Evolutionary conservation across 768 basidiomycete species (phyloP), one percentile per base, ranked within the genome.

Genomic region (Porpolomopsis calyptriformis): DNA sequence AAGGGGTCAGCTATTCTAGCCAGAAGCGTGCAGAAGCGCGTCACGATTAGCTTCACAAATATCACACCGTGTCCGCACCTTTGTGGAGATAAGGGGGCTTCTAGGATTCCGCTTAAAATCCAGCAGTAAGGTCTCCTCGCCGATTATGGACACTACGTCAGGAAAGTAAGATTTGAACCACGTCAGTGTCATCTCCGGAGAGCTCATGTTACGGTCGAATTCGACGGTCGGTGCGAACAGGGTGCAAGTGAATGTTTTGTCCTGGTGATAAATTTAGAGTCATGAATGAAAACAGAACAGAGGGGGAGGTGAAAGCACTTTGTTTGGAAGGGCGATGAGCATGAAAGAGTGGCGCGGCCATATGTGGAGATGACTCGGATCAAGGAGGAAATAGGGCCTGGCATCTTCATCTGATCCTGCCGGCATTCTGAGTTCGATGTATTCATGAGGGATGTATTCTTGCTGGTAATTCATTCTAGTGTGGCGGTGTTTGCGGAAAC

Each of bases 321-420:
- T 83, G 72, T 99, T 99, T 54, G 94, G 92, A 47, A 99, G 80
- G 18, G 91, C 94, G 58, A 99, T 97, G 57, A 99, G 78, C 94
- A 99, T 99, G 74, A 98, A 98, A 39, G 91, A 89, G 64, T 92
- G 88, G 60, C 94, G 85, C 53, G 94, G 96, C 94, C 94, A 99
- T 57, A 99, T 97, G 69, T 99, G 94, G 55, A 99, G 81, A 65
- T 98, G 87, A 64, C 86, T 85, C 57, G 88, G 86, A 73, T 93
- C 90, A 64, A 99, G 82, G 48, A 80, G 70, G 70, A 85, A 98
- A 22, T 68, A 70, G 52, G 80, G 68, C 50, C 73, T 71, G 61
- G 77, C 86, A 62, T 70, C 66, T 56, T 60, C 58, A 63, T 74
- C 74, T 60, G 66, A 63, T 48, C 81, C 81, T 61, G 93, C 77